Base-by-base conservation (phyloP, 169 alveolate genomes). In the Sarcocystis neurona region DNA sequence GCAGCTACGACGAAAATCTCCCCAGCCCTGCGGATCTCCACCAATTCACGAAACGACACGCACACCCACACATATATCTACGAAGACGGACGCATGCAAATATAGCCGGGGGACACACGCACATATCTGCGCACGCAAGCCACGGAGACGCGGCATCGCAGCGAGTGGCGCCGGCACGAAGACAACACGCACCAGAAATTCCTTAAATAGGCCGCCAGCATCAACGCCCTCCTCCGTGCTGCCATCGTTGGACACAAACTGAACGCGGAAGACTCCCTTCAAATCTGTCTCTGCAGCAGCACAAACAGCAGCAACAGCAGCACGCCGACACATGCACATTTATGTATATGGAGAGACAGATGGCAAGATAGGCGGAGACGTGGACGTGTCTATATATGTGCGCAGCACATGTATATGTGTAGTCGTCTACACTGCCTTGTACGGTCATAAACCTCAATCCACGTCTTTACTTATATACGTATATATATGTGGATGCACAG, bases 141-240 rank as follows among this genome's bases (percentile, higher is more conserved):
- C 12, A 53, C 66, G 23, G 23, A 53, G 66, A 12, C 23, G 30
- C 66, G 23, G 30, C 66, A 23, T 53, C 12, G 66, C 12, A 53
- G 12, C 66, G 23, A 53, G 66, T 53, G 66, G 23, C 30, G 66
- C 66, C 66, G 12, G 30, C 66, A 15, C 23, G 30, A n/a, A n/a
- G n/a, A n/a, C 23, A 15, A 12, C 1, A 39, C 89, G 92, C 4
- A 95, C 95, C 74, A 98, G 91, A 89, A 98, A 98, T 91, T 98
- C 99, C 94, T 98, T 98, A 89, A 98, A 97, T 32, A 98, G 94
- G 15, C 99, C 99, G 41, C 99, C 99, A 30, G 99, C 99, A 90
- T 98, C 99, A 50, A 97, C 94, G 23, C 99, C 99, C 86, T 95
- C 97, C 91, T 97, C 99, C 32, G 93, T 93, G 37, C 92, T 90